Evolutionary conservation across 805 yeast species (phyloP), one percentile per base, ranked within the genome.

Genomic region (Candida patagonica): DNA sequence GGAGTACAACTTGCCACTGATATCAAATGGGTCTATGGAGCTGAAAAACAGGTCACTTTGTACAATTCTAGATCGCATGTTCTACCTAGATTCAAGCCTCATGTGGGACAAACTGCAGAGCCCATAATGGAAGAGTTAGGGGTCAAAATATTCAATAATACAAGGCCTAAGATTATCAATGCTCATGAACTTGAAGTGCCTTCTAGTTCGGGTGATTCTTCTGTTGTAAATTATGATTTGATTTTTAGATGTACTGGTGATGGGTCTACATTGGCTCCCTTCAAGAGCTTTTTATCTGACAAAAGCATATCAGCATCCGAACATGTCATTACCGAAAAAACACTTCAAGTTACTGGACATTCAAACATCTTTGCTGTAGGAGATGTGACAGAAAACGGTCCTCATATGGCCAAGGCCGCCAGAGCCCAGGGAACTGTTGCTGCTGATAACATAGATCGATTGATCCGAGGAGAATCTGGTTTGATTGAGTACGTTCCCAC

Each of bases 1-100:
- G 46, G 46, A 8, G 41, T 43, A 13, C 41, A 43, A 27, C 29
- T 43, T 7, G 46, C 46, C 19, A 40, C 44, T 16, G 46, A 43
- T 24, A 43, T 43, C 40, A 40, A 36, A 17, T 43, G 27, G 26
- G 20, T 17, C 9, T 43, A 35, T 24, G 41, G 41, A 5, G 35
- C 35, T 17, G 25, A 6, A 13, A 40, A 39, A 33, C 15, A 32
- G 12, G 46, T 43, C 12, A 13, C 16, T 8, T 22, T 40, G 10
- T 43, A 22, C 38, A 33, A 30, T n/a, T 39, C 43, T 2, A 38
- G 44, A 8, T 30, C 35, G 9, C 37, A 33, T 12, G 27, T 42
- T n/a, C 33, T 42, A 20, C 44, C 44, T 7, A 31, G 31, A 22
- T 42, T 42, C 31, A 37, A 31, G 20, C 34, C 22, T 7, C 17